Evolutionary conservation across 2,329 filamentous ascomycete species (phyloP), one percentile per base, ranked within the genome.

Genomic region (Neocatenulostroma microsporum): DNA sequence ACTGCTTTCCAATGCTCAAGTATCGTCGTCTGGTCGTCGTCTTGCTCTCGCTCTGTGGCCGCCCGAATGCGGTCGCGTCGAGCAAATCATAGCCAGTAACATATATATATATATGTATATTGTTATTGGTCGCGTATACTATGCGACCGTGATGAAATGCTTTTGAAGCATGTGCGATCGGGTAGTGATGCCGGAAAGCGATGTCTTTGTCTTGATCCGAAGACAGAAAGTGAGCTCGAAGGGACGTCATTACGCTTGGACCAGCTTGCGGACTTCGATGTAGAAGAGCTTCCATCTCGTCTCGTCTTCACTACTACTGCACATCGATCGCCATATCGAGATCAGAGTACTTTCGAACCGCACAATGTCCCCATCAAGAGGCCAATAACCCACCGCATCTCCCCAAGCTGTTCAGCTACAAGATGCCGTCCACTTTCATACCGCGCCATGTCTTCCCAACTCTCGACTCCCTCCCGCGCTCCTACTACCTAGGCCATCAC

Each of bases 401-500:
- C n/a, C n/a, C n/a, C n/a, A n/a, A n/a, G n/a, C n/a, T n/a, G n/a
- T n/a, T n/a, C n/a, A n/a, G n/a, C n/a, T n/a, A n/a, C n/a, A n/a
- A n/a, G n/a, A n/a, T n/a, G n/a, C n/a, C n/a, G n/a, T n/a, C 60
- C 48, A 56, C 60, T 51, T 94, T 96, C 64, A 61, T 81, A 27
- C 85, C 91, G 18, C 84, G 89, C 50, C 61, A 69, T 47, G 64
- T 67, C 36, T 96, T 93, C 61, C 78, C 81, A 25, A 68, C 79
- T 28, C 81, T 89, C 53, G 67, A 71, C 37, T 82, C 80, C 35
- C 80, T 96, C 43, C 81, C 84, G 25, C 80, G 85, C 47, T 91
- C 89, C 41, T 98, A 96, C 66, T 98, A 85, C 66, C 74, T 96
- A 30, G 91, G 91, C 44, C 91, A 98, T 65, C 91, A 98, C 69